phyloP scores from a whole-genome alignment of 1,284 basidiomycete species.

The Melampsora americana region DNA sequence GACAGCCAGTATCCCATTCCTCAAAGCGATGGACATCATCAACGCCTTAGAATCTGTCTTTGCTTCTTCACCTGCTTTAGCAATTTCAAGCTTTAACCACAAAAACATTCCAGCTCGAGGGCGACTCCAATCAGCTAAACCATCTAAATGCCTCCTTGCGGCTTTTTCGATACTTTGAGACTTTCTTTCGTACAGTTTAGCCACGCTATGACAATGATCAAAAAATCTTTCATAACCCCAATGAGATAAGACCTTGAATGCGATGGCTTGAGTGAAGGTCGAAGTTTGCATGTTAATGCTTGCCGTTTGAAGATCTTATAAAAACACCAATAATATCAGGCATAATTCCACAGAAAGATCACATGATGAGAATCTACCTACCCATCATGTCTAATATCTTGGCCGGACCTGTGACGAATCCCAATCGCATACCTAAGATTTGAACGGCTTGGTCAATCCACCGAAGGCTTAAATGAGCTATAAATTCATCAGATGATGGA shows the following conservation, averaged over 20 bases:
- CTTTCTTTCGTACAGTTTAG: conserved; percentile 73
- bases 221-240: conserved; percentile 70
- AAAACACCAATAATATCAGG: background rate
- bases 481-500: conserved; percentile 44
- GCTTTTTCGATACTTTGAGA: conserved; percentile 75
- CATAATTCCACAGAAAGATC: background rate
- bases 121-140: conserved; percentile 73
- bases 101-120: conserved; percentile 72
- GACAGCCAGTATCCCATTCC: conserved; percentile 78
- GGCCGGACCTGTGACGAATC: conserved; percentile 76
- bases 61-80: conserved; percentile 52
- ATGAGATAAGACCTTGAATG: conserved; percentile 65
- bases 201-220: conserved; percentile 66
- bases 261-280: conserved; percentile 73
- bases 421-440: conserved; percentile 58
- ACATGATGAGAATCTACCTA: background rate
- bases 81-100: conserved; percentile 46
- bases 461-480: too few relatives aligned
- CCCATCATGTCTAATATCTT: conserved; percentile 67
- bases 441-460: background rate
- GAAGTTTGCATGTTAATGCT: conserved; percentile 53
- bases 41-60: conserved; percentile 68
- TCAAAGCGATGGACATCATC: conserved; percentile 72
- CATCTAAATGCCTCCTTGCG: conserved; percentile 69
- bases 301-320: conserved; percentile 32